A percentile compares a stretch with the other conserved stretches of the same genome.
These are phyloP conservation scores for Curvularia hawaiiensis DNA, from an alignment of 2,329 filamentous ascomycete genomes.

Conservation along the genomic window DNA sequence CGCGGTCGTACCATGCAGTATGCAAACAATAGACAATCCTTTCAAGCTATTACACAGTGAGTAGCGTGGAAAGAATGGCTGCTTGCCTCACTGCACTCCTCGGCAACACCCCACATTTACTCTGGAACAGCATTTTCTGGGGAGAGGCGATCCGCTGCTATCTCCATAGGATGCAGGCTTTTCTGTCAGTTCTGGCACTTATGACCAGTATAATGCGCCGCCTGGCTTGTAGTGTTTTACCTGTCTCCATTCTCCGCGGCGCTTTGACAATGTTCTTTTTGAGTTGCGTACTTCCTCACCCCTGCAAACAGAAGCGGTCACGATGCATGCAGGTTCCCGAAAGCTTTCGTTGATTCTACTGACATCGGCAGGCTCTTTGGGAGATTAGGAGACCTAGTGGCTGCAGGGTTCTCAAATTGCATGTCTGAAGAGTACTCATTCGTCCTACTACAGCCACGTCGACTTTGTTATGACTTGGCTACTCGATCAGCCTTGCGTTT, in stretches of 20 bases:
- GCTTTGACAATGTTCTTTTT: slow-evolving; percentile 8
- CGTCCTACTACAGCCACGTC: slow-evolving; percentile 13
- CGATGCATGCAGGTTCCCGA: slow-evolving; percentile 15
- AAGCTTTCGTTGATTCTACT: background rate
- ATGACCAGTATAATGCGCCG: slow-evolving; percentile 3
- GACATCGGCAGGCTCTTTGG: slow-evolving; percentile 4
- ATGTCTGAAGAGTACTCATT: slow-evolving; percentile 5
- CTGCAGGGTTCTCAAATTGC: background rate
- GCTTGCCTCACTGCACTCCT: slow-evolving; percentile 5
- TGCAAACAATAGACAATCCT: slow-evolving; percentile 16
- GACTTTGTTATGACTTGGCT: slow-evolving; percentile 7
- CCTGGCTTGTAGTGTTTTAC: slow-evolving; percentile 22
- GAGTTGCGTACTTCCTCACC: slow-evolving; percentile 10
- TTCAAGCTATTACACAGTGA: background rate
- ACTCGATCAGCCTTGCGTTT: background rate
- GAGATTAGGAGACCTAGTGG: background rate
- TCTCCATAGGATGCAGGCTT: background rate
- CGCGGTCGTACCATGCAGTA: slow-evolving; percentile 23
- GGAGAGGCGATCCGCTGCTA: background rate
- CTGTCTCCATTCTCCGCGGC: slow-evolving; percentile 8
- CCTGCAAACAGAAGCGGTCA: slow-evolving; percentile 11
- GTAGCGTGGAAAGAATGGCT: background rate
- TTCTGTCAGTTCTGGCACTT: slow-evolving; percentile 9
- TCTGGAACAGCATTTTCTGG: background rate
- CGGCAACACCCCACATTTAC: slow-evolving; percentile 2